Conservation (phyloP, 116 monocot species). For the Dioscorea cayenensis region DNA sequence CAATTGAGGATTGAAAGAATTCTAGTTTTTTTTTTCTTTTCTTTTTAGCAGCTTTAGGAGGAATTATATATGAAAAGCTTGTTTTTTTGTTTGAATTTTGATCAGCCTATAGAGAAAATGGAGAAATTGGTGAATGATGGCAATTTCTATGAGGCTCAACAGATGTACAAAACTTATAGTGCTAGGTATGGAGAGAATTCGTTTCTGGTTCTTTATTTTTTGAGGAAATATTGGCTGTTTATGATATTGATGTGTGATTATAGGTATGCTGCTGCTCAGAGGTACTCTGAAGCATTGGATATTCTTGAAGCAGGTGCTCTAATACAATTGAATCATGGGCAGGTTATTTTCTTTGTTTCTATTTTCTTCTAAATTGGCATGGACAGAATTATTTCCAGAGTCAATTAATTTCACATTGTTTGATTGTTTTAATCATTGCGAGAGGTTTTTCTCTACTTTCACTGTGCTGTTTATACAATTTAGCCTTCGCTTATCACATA, state of each 20-base stretch:
- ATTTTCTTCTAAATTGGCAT: background rate
- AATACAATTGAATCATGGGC: conserved; percentile 69
- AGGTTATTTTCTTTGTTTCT: conserved; percentile 34
- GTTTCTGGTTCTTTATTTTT: background rate
- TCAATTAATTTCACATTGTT: background rate
- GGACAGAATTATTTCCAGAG: background rate
- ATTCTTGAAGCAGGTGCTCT: conserved; percentile 87
- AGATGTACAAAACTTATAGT: conserved; percentile 60
- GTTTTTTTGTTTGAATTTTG: background rate
- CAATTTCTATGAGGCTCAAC: conserved; percentile 52
- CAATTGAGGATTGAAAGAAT: background rate
- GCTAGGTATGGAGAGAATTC: conserved; percentile 34
- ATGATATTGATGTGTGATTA: conserved; percentile 4
- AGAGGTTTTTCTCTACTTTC: background rate
- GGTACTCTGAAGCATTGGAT: conserved; percentile 63
- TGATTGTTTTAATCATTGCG: background rate
- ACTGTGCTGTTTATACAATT: background rate
- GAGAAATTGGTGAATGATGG: conserved; percentile 49
- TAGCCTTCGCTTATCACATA: background rate
- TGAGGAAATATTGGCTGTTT: background rate
- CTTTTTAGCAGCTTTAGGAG: background rate
- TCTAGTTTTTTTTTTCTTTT: background rate
- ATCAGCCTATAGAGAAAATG: conserved; percentile 48
- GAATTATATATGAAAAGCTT: background rate
- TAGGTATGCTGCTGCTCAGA: conserved; percentile 73